Evolutionary conservation across 345 rosid species (phyloP), one percentile per base, ranked within the genome.

Genomic region (Pistacia integerrima): DNA sequence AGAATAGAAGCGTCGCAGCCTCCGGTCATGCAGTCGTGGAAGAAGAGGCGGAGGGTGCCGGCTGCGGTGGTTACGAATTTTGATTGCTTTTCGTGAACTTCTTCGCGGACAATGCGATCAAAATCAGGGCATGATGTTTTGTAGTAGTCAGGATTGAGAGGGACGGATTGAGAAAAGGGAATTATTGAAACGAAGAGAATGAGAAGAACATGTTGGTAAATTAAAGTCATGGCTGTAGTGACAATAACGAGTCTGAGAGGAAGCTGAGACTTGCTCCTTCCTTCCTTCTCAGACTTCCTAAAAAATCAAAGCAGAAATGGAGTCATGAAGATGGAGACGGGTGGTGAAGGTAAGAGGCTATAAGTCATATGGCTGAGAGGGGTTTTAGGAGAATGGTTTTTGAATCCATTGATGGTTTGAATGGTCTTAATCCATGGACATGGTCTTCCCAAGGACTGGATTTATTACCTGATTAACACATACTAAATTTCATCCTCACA

Each of bases 1-100:
- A 88, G 86, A 41, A 88, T 78, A 0, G 94, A 90, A 1, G 77
- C 94, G 51, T 90, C 92, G 38, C 94, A 90, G 14, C 94, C 94
- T 11, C 87, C 88, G 4, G 87, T 88, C 78, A 88, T 73, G 75
- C 94, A 90, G 28, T 90, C 94, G 36, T 90, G 94, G 68, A 90
- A 78, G 58, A 88, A 87, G 5, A 87, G 69, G 30, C 94, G 90
- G 20, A 90, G 64, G 14, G 87, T 77, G 44, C 76, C 94, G 1
- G 94, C 94, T 0, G 90, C 92, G 11, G 94, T 90, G 73, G 89
- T 87, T 14, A 89, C 79, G n/a, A 65, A 67, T 70, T 78, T 77
- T 72, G 74, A 7, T 67, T 90, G 86, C 16, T 80, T 81, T 63
- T 77, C 64, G 76, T 79, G 69, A 78, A 68, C 57, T 6, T 11